Evolutionary conservation across 495 filamentous ascomycete species (phyloP).

Genomic region (Daldinia bambusicola): DNA sequence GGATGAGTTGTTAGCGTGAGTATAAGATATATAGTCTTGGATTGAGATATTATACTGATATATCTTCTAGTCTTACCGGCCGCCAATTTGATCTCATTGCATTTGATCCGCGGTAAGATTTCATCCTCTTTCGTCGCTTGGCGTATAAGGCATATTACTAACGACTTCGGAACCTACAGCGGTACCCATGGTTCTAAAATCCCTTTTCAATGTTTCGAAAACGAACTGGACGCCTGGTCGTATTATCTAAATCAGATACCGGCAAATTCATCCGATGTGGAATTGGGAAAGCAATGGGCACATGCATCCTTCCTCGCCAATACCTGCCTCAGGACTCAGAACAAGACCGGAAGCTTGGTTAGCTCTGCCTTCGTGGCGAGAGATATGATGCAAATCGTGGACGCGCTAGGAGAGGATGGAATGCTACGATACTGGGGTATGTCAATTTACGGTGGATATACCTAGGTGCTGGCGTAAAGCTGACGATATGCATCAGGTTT

Average conservation of each 20-base stretch:
- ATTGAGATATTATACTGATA: background rate
- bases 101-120: slow-evolving; percentile 52
- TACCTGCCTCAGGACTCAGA: slow-evolving; percentile 22
- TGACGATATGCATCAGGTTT: slow-evolving; percentile 44
- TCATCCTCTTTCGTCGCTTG: background rate
- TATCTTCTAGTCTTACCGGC: slow-evolving; percentile 45
- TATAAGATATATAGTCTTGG: background rate
- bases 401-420: slow-evolving; percentile 57
- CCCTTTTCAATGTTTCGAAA: slow-evolving; percentile 21
- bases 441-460: slow-evolving; percentile 1
- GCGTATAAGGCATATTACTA: background rate
- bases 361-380: slow-evolving; percentile 51
- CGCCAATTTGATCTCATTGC: slow-evolving; percentile 54
- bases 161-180: slow-evolving; percentile 1
- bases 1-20: slow-evolving; percentile 33
- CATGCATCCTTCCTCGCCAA: slow-evolving; percentile 5
- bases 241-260: background rate
- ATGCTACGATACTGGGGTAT: slow-evolving; percentile 60
- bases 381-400: slow-evolving; percentile 58
- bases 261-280: slow-evolving; percentile 15
- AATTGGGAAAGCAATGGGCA: slow-evolving; percentile 25
- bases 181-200: slow-evolving; percentile 35
- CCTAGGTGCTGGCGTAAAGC: background rate
- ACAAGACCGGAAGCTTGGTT: slow-evolving; percentile 26
- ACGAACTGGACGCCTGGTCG: slow-evolving; percentile 26